Base-by-base conservation (phyloP, 805 yeast species). In the Candida pseudoglaebosa region DNA sequence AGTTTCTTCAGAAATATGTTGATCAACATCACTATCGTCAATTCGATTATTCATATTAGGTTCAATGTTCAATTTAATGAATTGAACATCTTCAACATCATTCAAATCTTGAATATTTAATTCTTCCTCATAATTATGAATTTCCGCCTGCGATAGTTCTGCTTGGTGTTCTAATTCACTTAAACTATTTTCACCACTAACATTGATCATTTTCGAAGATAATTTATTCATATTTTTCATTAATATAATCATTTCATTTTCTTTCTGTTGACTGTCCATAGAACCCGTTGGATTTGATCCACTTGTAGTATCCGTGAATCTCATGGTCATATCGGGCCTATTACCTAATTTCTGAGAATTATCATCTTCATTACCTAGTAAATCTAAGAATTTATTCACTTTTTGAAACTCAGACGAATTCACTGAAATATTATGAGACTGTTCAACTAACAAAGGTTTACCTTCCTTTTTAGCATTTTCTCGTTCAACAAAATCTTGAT, bases 261-360 rank as follows among this genome's bases (percentile, higher is more conserved):
- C 77, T 34, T 46, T 46, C 10, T 44, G 45, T 10, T 42, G 42
- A 24, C 44, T 38, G 5, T 42, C 42, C 19, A 35, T 37, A 6
- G 35, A 10, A 5, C 21, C 28, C 20, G 7, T 34, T 21, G 10
- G 37, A 20, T 28, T 24, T n/a, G 24, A 30, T 14, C 21, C 26
- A 7, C 16, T n/a, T 15, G 28, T 17, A 29, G 70, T 62, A 33
- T 81, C 79, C 29, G 75, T 76, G 29, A 71, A 73, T 40, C 74
- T 71, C 98, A 91, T 91, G 5, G 97, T 91, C 39, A 86, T 68
- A 61, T 91, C 97, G 0, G 96, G 96, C 15, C 71, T 70, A 53
- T 87, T 86, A 1, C 97, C 97, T 36, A 75, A 61, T 46, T 70
- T 75, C 35, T 80, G 81, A 0, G 95, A 75, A 53, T 85, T 85